Conservation (phyloP, 495 filamentous ascomycete genomes). For the Hypoxylon subgilvum region DNA sequence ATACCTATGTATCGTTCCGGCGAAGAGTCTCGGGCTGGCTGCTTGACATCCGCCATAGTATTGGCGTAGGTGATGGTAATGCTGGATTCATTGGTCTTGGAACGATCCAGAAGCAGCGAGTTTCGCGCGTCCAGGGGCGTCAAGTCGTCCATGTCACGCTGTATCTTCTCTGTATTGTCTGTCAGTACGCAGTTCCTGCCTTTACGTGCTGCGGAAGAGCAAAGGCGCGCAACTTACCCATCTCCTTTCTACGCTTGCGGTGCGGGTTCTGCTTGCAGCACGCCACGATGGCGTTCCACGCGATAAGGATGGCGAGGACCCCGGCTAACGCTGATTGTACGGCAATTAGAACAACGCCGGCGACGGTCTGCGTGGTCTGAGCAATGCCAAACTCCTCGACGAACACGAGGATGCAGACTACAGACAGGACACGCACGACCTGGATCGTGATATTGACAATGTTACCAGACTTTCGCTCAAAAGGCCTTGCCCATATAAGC, state of each 20-base stretch:
- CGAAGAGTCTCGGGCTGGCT: slow-evolving; percentile 26
- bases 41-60: slow-evolving; percentile 35
- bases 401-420: slow-evolving; percentile 88
- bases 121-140: slow-evolving; percentile 91
- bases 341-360: slow-evolving; percentile 85
- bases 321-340: slow-evolving; percentile 86
- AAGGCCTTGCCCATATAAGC: slow-evolving; percentile 84
- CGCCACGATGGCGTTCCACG: slow-evolving; percentile 82
- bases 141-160: slow-evolving; percentile 82
- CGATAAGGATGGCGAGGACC: slow-evolving; percentile 85
- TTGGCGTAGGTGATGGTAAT: slow-evolving; percentile 43
- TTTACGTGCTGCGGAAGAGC: not conserved
- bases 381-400: slow-evolving; percentile 90
- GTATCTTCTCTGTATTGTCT: slow-evolving; percentile 70
- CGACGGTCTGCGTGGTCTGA: slow-evolving; percentile 93
- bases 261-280: slow-evolving; percentile 90
- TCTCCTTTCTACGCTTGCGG: slow-evolving; percentile 79
- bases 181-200: slow-evolving; percentile 33
- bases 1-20: slow-evolving; percentile 33
- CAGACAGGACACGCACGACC: slow-evolving; percentile 89
- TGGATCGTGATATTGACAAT: slow-evolving; percentile 95
- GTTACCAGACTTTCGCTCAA: slow-evolving; percentile 81
- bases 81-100: slow-evolving; percentile 32
- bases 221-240: slow-evolving; percentile 62
- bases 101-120: slow-evolving; percentile 70